Evolutionary conservation across 2,329 filamentous ascomycete genomes (phyloP).

Genomic region (Juglanconis sp.): DNA sequence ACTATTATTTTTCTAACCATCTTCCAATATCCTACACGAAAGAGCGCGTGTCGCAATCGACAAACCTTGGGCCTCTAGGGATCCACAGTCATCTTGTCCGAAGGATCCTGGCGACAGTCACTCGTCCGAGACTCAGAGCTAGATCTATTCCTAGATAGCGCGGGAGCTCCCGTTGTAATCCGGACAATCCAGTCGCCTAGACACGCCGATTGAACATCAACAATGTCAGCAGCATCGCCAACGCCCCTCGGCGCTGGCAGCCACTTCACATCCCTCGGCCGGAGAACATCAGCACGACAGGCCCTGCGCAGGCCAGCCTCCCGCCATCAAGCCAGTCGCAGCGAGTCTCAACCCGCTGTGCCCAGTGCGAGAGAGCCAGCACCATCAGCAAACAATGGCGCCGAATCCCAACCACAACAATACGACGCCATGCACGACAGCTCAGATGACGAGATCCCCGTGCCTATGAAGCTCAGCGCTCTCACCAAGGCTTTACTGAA

Average conservation of each 20-base stretch:
- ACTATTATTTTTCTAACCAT: constrained; percentile 11
- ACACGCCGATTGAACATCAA: constrained; percentile 19
- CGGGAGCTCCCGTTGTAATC: background rate
- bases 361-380: constrained; percentile 18
- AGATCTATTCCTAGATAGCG: no score
- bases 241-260: constrained; percentile 49
- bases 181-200: background rate
- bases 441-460: constrained; percentile 89
- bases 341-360: constrained; percentile 41
- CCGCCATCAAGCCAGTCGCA: constrained; percentile 41
- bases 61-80: background rate
- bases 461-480: constrained; percentile 90
- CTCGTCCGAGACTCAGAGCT: background rate
- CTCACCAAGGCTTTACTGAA: constrained; percentile 82
- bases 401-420: constrained; percentile 40
- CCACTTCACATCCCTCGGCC: constrained; percentile 42
- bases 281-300: constrained; percentile 56
- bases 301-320: constrained; percentile 49
- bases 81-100: constrained; percentile 14
- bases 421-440: constrained; percentile 68
- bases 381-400: constrained; percentile 18
- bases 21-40: background rate
- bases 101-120: constrained; percentile 8
- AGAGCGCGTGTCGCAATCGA: constrained; percentile 1
- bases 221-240: constrained; percentile 53